Evolutionary conservation across 768 basidiomycete species (phyloP).

Genomic region (Kwoniella mangroviensis): DNA sequence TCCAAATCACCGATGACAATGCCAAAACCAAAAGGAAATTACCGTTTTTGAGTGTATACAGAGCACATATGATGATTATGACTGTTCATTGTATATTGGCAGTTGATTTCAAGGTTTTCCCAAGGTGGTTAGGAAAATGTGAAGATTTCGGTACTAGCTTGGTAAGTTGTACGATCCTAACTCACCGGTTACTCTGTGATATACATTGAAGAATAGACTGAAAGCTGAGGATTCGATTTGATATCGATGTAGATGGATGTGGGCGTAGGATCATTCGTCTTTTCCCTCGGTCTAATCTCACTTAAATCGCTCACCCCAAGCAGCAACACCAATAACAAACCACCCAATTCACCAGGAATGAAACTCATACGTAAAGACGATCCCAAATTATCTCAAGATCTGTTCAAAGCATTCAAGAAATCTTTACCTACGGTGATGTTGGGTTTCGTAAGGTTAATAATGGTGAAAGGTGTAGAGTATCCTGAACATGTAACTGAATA

Average conservation of each 20-base stretch:
- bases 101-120: constrained; percentile 93
- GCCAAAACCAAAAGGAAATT: constrained; percentile 15
- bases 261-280: constrained; percentile 96
- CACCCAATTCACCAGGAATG: neutral
- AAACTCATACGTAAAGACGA: neutral
- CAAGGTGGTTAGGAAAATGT: constrained; percentile 83
- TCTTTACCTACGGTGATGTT: constrained; percentile 70
- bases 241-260: constrained; percentile 79
- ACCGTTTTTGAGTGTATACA: constrained; percentile 80
- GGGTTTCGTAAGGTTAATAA: constrained; percentile 74
- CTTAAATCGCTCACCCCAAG: constrained; percentile 64
- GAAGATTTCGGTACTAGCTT: constrained; percentile 94
- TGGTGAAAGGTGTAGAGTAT: constrained; percentile 92
- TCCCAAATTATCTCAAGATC: constrained; percentile 53
- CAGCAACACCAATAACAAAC: neutral
- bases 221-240: too few relatives aligned
- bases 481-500: constrained; percentile 97
- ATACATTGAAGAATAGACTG: too few relatives aligned
- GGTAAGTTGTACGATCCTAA: constrained; percentile 61
- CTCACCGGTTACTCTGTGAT: neutral
- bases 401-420: constrained; percentile 63
- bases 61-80: constrained; percentile 94
- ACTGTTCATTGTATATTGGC: constrained; percentile 89
- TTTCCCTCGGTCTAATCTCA: constrained; percentile 92
- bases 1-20: neutral